A percentile compares a stretch with the other conserved stretches of the same genome.
These are phyloP conservation scores for Albizia julibrissin DNA, from an alignment of 306 rosid genomes.

Conservation along the genomic window DNA sequence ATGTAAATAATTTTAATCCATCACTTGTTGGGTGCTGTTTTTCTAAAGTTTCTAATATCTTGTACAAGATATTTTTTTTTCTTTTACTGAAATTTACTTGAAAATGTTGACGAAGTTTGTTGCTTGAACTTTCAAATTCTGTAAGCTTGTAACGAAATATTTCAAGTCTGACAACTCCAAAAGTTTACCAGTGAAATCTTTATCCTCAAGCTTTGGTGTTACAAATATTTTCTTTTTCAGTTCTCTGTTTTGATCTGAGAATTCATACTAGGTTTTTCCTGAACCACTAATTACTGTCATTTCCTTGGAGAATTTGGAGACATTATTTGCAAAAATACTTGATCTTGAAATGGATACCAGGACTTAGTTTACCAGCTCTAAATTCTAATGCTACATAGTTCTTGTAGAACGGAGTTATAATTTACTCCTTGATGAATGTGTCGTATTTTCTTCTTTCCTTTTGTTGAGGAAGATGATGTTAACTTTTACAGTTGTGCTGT, in stretches of 20 bases:
- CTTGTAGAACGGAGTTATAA: conserved; percentile 1
- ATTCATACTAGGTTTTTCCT: conserved; percentile 18
- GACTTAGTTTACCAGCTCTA: neutral
- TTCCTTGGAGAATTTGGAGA: conserved; percentile 11
- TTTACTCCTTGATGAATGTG: neutral
- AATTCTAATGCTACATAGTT: neutral
- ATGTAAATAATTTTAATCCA: neutral
- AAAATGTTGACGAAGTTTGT: neutral
- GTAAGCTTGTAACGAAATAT: neutral
- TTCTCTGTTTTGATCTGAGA: conserved; percentile 1
- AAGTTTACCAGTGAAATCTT: neutral
- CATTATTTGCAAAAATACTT: neutral
- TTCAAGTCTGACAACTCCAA: neutral
- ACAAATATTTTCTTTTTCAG: conserved; percentile 5
- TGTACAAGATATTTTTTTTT: neutral
- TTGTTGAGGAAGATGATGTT: neutral
- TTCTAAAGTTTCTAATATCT: neutral
- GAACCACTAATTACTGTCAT: neutral
- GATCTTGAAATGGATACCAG: conserved; percentile 14
- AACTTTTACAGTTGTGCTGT: neutral
- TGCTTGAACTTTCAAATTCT: neutral
- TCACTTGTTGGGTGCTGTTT: neutral
- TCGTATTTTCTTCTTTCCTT: neutral
- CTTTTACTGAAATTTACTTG: neutral
- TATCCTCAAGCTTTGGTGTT: neutral